These are phyloP conservation scores for Aspergillus biplanus DNA, from an alignment of 495 filamentous ascomycete species.

Conservation along the genomic window DNA sequence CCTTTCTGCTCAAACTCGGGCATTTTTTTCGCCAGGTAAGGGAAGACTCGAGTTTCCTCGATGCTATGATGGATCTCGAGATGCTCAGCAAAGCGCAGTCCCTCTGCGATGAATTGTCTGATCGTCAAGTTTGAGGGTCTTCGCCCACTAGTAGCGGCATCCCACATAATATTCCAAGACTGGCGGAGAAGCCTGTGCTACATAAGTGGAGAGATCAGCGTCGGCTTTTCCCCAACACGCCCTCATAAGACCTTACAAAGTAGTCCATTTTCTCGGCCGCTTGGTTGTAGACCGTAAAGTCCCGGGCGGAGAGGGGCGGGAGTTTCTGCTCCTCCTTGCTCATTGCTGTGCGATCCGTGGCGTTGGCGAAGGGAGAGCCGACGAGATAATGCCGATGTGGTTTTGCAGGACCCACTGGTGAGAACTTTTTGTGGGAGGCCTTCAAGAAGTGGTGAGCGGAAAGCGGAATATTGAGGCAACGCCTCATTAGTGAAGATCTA, in stretches of 20 bases:
- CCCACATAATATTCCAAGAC: constrained; percentile 13
- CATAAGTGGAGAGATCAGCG: neutral
- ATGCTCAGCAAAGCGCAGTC: constrained; percentile 13
- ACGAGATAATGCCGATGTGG: too few species aligned
- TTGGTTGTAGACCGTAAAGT: neutral
- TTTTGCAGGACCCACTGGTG: too few species aligned
- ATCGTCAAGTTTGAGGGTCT: constrained; percentile 4
- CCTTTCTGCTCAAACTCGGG: constrained; percentile 67
- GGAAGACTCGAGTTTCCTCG: constrained; percentile 17
- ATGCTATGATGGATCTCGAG: constrained; percentile 12
- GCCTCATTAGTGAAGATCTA: too few species aligned
- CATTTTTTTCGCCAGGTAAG: constrained; percentile 69
- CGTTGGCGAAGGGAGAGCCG: too few species aligned
- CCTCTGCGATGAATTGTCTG: constrained; percentile 10
- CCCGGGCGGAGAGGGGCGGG: neutral
- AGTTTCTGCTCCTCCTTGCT: neutral
- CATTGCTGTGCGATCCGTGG: too few species aligned
- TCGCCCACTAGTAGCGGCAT: neutral
- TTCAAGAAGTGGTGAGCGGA: too few species aligned
- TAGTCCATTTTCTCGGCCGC: neutral
- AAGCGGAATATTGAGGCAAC: too few species aligned
- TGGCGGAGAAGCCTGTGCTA: constrained; percentile 10
- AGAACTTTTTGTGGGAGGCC: too few species aligned
- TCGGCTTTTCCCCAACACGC: neutral
- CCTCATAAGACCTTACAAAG: neutral